A percentile compares a stretch with the other conserved stretches of the same genome.
These are phyloP conservation scores for Boletus vinaceobasis DNA, from an alignment of 768 basidiomycete species.

Conservation along the genomic window DNA sequence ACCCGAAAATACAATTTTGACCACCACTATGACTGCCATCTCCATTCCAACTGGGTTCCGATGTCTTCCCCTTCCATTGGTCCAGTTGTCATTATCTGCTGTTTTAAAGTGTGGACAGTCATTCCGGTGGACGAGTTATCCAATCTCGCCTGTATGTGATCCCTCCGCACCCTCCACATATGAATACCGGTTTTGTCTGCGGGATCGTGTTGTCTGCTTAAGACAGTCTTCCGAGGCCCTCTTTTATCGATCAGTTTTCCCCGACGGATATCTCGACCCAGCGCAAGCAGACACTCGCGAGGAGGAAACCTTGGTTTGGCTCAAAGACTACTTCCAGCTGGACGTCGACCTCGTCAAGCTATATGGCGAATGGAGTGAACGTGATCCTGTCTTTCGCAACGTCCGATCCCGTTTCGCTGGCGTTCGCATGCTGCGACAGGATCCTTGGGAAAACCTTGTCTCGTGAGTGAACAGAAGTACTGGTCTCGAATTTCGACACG, in stretches of 20 bases:
- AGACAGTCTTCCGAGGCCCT: constrained; percentile 64
- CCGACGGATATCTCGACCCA: constrained; percentile 36
- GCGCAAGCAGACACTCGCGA: constrained; percentile 39
- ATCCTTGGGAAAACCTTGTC: constrained; percentile 93
- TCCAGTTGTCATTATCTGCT: constrained; percentile 72
- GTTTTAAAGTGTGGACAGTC: constrained; percentile 83
- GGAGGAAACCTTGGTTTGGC: constrained; percentile 67
- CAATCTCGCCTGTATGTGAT: constrained; percentile 13
- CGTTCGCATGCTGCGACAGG: constrained; percentile 84
- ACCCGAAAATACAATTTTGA: constrained; percentile 6
- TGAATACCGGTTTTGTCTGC: constrained; percentile 78
- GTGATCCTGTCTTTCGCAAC: constrained; percentile 72
- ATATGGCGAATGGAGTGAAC: constrained; percentile 70
- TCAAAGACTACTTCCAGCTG: constrained; percentile 88
- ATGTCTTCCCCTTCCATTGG: constrained; percentile 55
- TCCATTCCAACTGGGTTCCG: constrained; percentile 44
- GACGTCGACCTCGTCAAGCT: constrained; percentile 65
- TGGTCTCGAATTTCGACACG: constrained; percentile 7
- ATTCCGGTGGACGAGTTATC: constrained; percentile 72
- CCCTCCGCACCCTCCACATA: constrained; percentile 30
- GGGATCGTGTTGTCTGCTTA: constrained; percentile 81
- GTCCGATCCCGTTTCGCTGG: constrained; percentile 68
- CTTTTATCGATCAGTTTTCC: constrained; percentile 70
- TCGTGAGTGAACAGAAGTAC: constrained; percentile 57
- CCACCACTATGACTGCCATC: constrained; percentile 6